Base-by-base conservation (phyloP, 2,329 filamentous ascomycete species). In the Chaetomium sp. region DNA sequence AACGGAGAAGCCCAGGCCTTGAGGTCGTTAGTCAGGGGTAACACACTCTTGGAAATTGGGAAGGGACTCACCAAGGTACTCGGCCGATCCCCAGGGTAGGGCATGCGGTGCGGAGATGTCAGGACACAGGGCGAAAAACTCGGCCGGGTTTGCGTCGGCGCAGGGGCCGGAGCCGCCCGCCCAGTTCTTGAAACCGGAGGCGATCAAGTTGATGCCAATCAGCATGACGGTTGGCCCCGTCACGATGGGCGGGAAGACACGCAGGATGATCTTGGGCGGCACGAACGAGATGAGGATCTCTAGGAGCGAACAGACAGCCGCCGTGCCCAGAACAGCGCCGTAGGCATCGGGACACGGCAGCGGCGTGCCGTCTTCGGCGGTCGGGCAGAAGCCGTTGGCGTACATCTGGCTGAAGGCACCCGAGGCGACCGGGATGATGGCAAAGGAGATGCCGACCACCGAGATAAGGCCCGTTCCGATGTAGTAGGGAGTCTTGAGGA, bases 371-470 rank as follows among this genome's bases (percentile, higher is more conserved):
- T 87, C 81, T 0, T 80, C 80, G 62, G 82, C 85, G 0, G 78
- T 79, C 1, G 85, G 83, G 67, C 87, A 90, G 73, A 83, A 90
- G 4, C 91, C 91, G 64, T 88, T 90, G 56, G 79, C 79, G 74
- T 94, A 94, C 90, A 93, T 94, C 73, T 94, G 90, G 2, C 80
- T 75, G 50, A 95, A 85, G 4, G 87, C 90, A 55, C 90, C 89
- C 35, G 83, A 84, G 1, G 90, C 90, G 29, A 93, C 86, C 3
- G 89, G 85, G 66, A 93, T 91, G 66, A 90, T 88, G 54, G 89
- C 83, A 74, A 94, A 94, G 0, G 90, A 91, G 19, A 92, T 89
- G 19, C 90, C 90, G 3, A 92, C 90, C 3, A 93, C 92, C 0
- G 89, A 92, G 64, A 95, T 87, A 27, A 95, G 78, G 2, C 92